Base-by-base conservation (phyloP, 805 yeast species). In the Ogataea pignaliae region DNA sequence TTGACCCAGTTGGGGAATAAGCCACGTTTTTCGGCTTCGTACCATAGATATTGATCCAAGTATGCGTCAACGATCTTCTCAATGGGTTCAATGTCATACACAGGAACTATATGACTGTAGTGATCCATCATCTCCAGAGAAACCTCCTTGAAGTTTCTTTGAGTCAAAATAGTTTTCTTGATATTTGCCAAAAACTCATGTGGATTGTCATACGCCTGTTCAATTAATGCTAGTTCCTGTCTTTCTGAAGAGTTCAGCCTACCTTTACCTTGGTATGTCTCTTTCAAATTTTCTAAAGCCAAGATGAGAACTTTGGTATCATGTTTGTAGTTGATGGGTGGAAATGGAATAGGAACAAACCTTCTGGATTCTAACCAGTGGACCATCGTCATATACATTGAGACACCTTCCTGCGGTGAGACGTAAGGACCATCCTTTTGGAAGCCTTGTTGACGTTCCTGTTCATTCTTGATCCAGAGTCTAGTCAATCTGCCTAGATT, bases 41-140 rank as follows among this genome's bases (percentile, higher is more conserved):
- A 91, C 97, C 98, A 93, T 37, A 93, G 68, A 55, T 91, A 93
- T 57, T 93, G 99, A 57, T 91, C 98, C 34, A 93, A 65, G 53
- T 91, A 93, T 0, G 98, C 97, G 67, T 93, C 99, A 0, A 97
- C 89, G 41, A 93, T 88, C 59, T 90, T 93, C 63, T 93, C 99
- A 35, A 89, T 65, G 0, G 98, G 96, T 59, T 91, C 97, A 13
- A 93, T 75, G 10, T 84, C 77, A 57, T 88, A 90, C 1, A 89
- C 91, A 0, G 99, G 98, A 0, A 83, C 75, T 35, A 91, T 72
- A 53, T 83, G 84, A 49, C 84, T 85, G 60, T 87, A 88, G 53
- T 88, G 81, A 59, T 93, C 99, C 82, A 86, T 81, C 95, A 93
- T 84, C 42, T 88, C 91, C 32, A 93, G 59, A 1, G 81, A 80